Base-by-base conservation (phyloP, 1,139 yeast species). In the Magnusiomyces paraingens region DNA sequence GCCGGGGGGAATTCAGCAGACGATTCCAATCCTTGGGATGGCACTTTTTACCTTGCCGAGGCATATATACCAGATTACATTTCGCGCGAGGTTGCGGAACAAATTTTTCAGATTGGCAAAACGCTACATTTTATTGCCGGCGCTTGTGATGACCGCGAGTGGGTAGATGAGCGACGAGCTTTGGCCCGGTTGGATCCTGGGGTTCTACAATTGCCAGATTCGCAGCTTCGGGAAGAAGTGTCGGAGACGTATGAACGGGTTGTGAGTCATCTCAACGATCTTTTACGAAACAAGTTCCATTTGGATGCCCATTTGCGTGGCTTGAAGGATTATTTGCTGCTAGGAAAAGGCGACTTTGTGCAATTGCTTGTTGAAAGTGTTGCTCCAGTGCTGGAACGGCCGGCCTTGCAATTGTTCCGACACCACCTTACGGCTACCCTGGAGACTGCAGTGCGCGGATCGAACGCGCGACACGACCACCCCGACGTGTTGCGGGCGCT, bases 301-400 rank as follows among this genome's bases (percentile, higher is more conserved):
- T 69, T 86, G 48, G 73, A 73, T 52, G 69, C 74, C n/a, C 90
- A 86, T 61, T 64, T 91, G 12, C 66, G 66, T 10, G 84, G 83
- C 47, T 73, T 87, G 57, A 86, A 86, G 58, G 80, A 79, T 59
- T 82, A 86, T 57, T 72, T 90, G 59, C 69, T 93, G 49, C 81
- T 88, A 74, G 82, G 83, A 12, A 81, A 80, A 53, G 89, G 90
- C 22, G 96, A 91, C 64, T 86, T 93, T 61, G 82, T 87, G 11
- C 84, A 86, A 52, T 64, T 81, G 0, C 68, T 93, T 10, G 77
- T 89, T 38, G 67, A 72, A 20, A 80, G 80, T 49, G 88, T 93
- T 0, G 68, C 73, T 2, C 72, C 73, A 0, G 62, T 82, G 5
- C 74, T 91, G 52, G 77, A 75, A 56, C 81, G 80, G 58, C 84